phyloP scores from a whole-genome alignment of 495 filamentous ascomycete genomes.

The Aspergillus homomorphus region DNA sequence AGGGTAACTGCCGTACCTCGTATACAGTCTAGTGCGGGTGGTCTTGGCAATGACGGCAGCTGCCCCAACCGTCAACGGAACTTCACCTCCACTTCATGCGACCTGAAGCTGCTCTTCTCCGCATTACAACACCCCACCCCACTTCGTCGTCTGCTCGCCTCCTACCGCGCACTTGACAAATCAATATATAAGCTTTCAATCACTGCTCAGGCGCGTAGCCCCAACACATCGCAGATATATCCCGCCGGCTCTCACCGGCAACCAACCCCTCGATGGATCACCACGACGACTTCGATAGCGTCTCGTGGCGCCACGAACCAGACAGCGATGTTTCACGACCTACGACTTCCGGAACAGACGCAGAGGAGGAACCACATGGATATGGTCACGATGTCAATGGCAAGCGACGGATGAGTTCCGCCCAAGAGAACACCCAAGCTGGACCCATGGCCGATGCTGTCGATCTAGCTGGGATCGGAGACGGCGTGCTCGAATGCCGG shows the following conservation, averaged over 20 bases:
- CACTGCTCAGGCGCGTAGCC: neutral
- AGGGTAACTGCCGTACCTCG: neutral
- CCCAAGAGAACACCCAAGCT: constrained; percentile 48
- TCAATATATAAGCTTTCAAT: neutral
- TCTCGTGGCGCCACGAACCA: constrained; percentile 55
- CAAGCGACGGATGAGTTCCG: constrained; percentile 51
- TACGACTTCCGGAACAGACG: constrained; percentile 44
- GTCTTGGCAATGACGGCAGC: constrained; percentile 6
- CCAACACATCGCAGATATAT: neutral
- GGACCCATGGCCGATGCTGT: constrained; percentile 54
- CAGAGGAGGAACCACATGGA: constrained; percentile 35
- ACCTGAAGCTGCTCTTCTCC: neutral
- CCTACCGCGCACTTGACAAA: neutral
- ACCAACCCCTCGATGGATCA: constrained; percentile 44
- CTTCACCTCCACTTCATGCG: neutral
- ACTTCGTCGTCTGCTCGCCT: neutral
- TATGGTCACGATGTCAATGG: constrained; percentile 45
- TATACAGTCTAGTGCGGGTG: neutral
- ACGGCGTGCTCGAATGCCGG: constrained; percentile 77
- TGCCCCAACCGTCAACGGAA: neutral
- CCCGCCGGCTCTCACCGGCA: constrained; percentile 6
- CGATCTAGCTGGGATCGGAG: constrained; percentile 66
- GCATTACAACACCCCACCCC: constrained; percentile 1
- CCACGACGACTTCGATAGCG: constrained; percentile 58
- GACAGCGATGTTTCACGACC: constrained; percentile 51